phyloP scores from a whole-genome alignment of 148 eudicot genomes.

The Arctostaphylos glauca region DNA sequence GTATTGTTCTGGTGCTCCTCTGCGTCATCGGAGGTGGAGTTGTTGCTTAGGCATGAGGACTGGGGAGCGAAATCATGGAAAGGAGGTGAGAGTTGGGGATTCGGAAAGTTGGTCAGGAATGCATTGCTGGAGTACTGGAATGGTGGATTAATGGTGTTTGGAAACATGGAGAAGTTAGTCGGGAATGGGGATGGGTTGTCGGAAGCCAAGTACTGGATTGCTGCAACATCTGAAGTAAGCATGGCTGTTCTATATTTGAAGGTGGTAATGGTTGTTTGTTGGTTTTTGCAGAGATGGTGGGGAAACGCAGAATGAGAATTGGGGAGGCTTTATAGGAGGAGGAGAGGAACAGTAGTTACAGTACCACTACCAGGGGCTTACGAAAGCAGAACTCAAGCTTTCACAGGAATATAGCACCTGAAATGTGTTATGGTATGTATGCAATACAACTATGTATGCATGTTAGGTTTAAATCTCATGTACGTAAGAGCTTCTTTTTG shows the following conservation, averaged over 20 bases:
- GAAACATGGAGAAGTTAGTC: slow-evolving; percentile 27
- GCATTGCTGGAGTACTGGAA: slow-evolving; percentile 20
- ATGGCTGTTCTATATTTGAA: slow-evolving; percentile 24
- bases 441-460: slow-evolving; percentile 13
- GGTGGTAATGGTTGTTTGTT: not conserved
- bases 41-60: slow-evolving; percentile 40
- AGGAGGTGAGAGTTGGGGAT: slow-evolving; percentile 21
- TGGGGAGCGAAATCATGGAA: slow-evolving; percentile 28
- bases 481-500: not conserved
- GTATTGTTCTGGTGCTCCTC: slow-evolving; percentile 39
- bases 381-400: slow-evolving; percentile 30
- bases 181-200: slow-evolving; percentile 27
- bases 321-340: slow-evolving; percentile 54
- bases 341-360: slow-evolving; percentile 19
- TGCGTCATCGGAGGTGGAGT: slow-evolving; percentile 62
- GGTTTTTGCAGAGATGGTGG: slow-evolving; percentile 12
- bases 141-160: slow-evolving; percentile 26
- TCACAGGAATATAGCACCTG: slow-evolving; percentile 20
- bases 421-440: slow-evolving; percentile 23
- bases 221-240: slow-evolving; percentile 40
- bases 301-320: slow-evolving; percentile 25
- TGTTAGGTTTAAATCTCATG: slow-evolving; percentile 21
- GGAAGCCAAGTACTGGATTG: slow-evolving; percentile 32
- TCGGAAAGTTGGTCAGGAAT: slow-evolving; percentile 23
- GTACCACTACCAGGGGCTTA: slow-evolving; percentile 35